phyloP scores from a whole-genome alignment of 805 yeast species.

The Martiniozyma abietophila region DNA sequence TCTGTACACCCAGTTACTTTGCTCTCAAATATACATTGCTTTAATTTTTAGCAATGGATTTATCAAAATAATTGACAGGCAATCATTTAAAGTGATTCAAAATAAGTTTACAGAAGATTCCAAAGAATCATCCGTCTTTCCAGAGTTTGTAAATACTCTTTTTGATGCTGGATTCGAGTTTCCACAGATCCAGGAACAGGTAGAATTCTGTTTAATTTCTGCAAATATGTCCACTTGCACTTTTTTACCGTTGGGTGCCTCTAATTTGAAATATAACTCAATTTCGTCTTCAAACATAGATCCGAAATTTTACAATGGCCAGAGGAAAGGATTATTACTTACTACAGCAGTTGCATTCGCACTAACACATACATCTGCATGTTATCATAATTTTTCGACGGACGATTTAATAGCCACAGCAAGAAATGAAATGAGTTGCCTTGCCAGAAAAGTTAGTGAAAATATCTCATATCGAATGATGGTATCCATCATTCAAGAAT shows the following conservation, averaged over 20 bases:
- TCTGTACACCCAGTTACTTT: constrained; percentile 24
- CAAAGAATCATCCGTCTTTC: constrained; percentile 11
- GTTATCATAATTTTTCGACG: constrained; percentile 54
- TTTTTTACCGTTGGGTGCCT: constrained; percentile 20
- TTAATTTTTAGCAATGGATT: constrained; percentile 35
- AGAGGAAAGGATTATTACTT: constrained; percentile 27
- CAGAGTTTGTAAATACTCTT: constrained; percentile 31
- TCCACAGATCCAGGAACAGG: constrained; percentile 27
- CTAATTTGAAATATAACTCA: constrained; percentile 17
- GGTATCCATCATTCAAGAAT: constrained; percentile 46
- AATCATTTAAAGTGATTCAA: constrained; percentile 18
- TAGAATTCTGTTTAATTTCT: constrained; percentile 34
- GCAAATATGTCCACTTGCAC: constrained; percentile 41
- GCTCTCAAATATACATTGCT: constrained; percentile 32
- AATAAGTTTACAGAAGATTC: constrained; percentile 12
- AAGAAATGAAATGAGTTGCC: constrained; percentile 35
- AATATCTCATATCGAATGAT: constrained; percentile 27
- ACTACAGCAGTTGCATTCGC: constrained; percentile 53
- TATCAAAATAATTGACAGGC: constrained; percentile 37
- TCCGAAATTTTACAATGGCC: constrained; percentile 7
- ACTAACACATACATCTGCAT: constrained; percentile 56
- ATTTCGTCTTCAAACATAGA: constrained; percentile 14
- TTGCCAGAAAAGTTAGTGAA: constrained; percentile 16
- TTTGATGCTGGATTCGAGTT: constrained; percentile 49
- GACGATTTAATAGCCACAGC: constrained; percentile 62